phyloP scores from a whole-genome alignment of 1,284 basidiomycete species.

The Tilletia caries region DNA sequence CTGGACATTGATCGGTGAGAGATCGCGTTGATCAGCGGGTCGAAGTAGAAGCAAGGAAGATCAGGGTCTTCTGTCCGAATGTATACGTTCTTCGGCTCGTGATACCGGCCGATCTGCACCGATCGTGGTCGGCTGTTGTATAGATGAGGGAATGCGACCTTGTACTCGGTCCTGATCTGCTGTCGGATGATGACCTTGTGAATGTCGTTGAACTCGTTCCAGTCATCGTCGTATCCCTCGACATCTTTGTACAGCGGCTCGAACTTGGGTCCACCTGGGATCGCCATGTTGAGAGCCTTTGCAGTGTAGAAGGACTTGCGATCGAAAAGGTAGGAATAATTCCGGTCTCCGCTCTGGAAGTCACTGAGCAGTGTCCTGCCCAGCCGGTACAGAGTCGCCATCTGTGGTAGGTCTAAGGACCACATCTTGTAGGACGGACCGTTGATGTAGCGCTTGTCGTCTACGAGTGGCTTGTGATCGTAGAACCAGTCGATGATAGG shows the following conservation, averaged over 20 bases:
- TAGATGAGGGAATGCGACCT: constrained; percentile 96
- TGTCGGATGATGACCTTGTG: constrained; percentile 99
- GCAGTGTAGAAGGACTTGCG: constrained; percentile 98
- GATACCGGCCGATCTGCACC: constrained; percentile 86
- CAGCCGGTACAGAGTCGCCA: constrained; percentile 94
- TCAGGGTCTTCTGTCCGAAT: constrained; percentile 99
- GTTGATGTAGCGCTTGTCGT: constrained; percentile 74
- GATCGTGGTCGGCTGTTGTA: constrained; percentile 98
- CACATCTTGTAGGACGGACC: constrained; percentile 91
- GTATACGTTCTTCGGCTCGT: constrained; percentile 93
- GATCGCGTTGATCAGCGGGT: constrained; percentile 81
- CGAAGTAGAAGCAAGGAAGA: constrained; percentile 98
- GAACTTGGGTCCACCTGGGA: constrained; percentile 97
- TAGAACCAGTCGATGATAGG: constrained; percentile 99
- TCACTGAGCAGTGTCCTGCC: constrained; percentile 90
- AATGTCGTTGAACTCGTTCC: constrained; percentile 99
- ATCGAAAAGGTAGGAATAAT: constrained; percentile 80
- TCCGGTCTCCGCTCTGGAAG: constrained; percentile 80
- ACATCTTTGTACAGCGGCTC: constrained; percentile 69
- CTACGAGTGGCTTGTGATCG: constrained; percentile 88
- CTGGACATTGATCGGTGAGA: constrained; percentile 41
- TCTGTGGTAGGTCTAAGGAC: constrained; percentile 84
- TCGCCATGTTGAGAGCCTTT: constrained; percentile 90
- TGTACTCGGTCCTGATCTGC: constrained; percentile 98
- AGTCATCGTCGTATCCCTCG: constrained; percentile 97